These are phyloP conservation scores for Blastocystis sp. DNA, from an alignment of 352 stramenopile genomes.

Conservation along the genomic window DNA sequence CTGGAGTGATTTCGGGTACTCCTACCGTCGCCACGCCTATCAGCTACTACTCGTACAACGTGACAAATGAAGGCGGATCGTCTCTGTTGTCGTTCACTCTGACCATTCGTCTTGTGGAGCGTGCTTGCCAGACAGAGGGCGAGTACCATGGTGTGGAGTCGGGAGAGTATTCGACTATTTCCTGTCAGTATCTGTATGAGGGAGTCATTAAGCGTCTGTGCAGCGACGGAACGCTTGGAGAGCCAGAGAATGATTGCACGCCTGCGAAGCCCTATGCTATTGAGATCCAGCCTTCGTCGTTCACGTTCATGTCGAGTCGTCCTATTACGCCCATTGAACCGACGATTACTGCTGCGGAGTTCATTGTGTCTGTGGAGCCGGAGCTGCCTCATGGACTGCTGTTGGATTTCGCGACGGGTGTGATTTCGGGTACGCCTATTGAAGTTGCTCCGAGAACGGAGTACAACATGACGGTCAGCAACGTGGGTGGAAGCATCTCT, in stretches of 20 bases:
- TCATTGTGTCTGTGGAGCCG: not conserved
- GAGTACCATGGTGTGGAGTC: not conserved
- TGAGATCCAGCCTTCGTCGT: not conserved
- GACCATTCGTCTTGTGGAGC: not conserved
- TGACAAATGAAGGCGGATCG: not conserved
- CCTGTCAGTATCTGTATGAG: not conserved
- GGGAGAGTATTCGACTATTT: not conserved
- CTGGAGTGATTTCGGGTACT: not conserved
- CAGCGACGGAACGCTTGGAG: not conserved
- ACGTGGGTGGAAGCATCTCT: not conserved
- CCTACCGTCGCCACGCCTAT: not conserved
- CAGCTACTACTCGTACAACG: not conserved
- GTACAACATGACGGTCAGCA: constrained; percentile 9
- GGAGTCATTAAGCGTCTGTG: not conserved
- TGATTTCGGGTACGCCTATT: not conserved
- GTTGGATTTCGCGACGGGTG: constrained; percentile 1
- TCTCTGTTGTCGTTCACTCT: not conserved
- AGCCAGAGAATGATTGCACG: not conserved
- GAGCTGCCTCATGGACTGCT: not conserved
- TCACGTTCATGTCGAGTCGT: not conserved
- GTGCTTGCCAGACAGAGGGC: not conserved
- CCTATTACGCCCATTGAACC: not conserved
- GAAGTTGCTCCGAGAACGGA: not conserved
- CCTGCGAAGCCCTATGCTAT: not conserved
- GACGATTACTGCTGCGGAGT: not conserved